Conservation (phyloP, 2,329 filamentous ascomycete genomes). For the Zopfia rhizophila region DNA sequence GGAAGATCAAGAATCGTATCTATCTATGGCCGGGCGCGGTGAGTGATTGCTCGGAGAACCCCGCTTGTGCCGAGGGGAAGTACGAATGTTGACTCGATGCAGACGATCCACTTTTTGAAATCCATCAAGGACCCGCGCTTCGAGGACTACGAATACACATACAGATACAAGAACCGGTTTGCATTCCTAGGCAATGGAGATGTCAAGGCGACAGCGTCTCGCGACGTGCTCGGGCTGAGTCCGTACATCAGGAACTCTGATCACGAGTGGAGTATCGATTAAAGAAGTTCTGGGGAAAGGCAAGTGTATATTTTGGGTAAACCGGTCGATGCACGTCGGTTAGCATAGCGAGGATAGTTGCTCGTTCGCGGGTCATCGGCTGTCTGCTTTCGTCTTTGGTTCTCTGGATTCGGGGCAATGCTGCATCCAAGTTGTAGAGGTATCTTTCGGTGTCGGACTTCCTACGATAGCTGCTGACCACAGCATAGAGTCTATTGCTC, state of each 20-base stretch:
- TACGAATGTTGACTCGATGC: conserved; percentile 34
- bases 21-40: conserved; percentile 47
- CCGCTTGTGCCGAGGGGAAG: conserved; percentile 33
- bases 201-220: conserved; percentile 56
- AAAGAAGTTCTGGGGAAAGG: conserved; percentile 16
- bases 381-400: conserved; percentile 5
- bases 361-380: conserved; percentile 12
- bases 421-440: conserved; percentile 3
- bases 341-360: background rate
- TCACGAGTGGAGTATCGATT: conserved; percentile 59
- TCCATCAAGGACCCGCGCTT: conserved; percentile 53
- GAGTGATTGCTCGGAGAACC: conserved; percentile 32
- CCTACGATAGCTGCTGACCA: conserved; percentile 15
- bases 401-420: background rate
- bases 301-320: background rate
- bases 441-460: conserved; percentile 19
- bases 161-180: conserved; percentile 47
- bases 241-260: conserved; percentile 59
- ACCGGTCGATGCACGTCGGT: background rate
- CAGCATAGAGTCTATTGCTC: too few species aligned
- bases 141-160: conserved; percentile 59
- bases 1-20: conserved; percentile 45
- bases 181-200: conserved; percentile 52
- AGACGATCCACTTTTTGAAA: conserved; percentile 52
- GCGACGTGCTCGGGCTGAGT: conserved; percentile 54